A percentile compares a stretch with the other conserved stretches of the same genome.
Conservation (phyloP, 176 grass and related monocot species). For the Rhipidocladum racemiflorum region DNA sequence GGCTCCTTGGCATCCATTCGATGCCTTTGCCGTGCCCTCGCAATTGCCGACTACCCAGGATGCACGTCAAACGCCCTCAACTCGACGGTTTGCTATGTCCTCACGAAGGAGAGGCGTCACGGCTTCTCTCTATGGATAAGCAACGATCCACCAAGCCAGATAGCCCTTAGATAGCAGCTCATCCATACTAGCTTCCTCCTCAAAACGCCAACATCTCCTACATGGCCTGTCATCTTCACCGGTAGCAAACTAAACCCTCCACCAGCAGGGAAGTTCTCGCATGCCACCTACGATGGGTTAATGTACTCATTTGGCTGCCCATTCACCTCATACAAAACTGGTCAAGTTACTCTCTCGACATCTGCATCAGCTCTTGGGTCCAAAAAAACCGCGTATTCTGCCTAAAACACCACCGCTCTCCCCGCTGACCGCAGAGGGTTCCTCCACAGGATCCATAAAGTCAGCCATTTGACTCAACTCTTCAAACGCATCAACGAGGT, state of each 20-base stretch:
- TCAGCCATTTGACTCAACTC: conserved; percentile 66
- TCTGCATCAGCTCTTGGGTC: conserved; percentile 35
- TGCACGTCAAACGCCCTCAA: too few relatives aligned
- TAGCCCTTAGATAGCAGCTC: too few relatives aligned
- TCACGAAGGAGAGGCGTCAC: too few relatives aligned
- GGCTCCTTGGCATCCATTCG: too few relatives aligned
- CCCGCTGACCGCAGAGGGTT: conserved; percentile 30
- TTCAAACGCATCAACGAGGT: conserved; percentile 69
- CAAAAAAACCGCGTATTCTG: conserved; percentile 34
- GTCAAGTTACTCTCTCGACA: not conserved
- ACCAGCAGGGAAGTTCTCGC: not conserved
- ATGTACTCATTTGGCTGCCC: conserved; percentile 1
- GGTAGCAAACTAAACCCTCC: not conserved
- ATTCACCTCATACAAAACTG: not conserved
- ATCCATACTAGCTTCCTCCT: too few relatives aligned
- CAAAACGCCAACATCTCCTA: not conserved
- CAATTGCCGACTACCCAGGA: too few relatives aligned
- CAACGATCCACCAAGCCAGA: too few relatives aligned
- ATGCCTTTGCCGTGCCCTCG: too few relatives aligned
- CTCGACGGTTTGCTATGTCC: too few relatives aligned
- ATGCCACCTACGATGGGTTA: not conserved
- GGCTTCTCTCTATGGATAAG: too few relatives aligned
- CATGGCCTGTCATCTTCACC: not conserved
- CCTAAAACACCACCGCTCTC: conserved; percentile 13
- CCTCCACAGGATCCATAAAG: conserved; percentile 68